Percentiles rank a stretch among this genome's conserved stretches.
phyloP scores from a whole-genome alignment of 1,284 basidiomycete genomes.

The Irpex rosettiformis region DNA sequence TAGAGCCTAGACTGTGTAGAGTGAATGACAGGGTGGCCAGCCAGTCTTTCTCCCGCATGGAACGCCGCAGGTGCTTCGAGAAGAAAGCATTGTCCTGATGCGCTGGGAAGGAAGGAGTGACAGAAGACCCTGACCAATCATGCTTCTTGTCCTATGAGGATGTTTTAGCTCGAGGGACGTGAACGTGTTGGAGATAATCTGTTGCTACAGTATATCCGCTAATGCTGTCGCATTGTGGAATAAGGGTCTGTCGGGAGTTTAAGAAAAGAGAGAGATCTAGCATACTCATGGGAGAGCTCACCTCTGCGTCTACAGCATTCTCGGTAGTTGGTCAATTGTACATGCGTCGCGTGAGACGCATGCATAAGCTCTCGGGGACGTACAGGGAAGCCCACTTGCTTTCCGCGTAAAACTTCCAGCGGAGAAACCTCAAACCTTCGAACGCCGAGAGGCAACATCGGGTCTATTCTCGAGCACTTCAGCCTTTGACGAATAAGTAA shows the following conservation, averaged over 20 bases:
- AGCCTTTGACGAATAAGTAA: too few species aligned
- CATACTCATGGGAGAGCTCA: neutral
- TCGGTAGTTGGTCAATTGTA: too few species aligned
- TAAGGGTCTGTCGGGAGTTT: neutral
- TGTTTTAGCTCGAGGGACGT: neutral
- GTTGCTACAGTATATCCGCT: neutral
- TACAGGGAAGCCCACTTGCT: neutral
- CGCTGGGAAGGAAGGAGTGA: neutral
- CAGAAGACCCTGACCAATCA: neutral
- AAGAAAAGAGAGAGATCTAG: neutral
- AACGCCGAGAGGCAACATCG: neutral
- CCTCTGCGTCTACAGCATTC: neutral
- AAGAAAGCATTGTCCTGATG: neutral
- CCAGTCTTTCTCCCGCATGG: neutral
- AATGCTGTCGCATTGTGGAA: neutral
- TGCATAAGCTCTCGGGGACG: too few species aligned
- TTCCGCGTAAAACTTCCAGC: neutral
- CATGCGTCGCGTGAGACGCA: neutral
- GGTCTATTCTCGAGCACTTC: neutral
- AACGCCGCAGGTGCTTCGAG: neutral
- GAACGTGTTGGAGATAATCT: neutral
- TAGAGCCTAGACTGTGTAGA: neutral
- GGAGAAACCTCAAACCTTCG: neutral
- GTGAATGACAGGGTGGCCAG: neutral
- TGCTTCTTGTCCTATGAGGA: neutral